Conservation (phyloP, 257 asterid genomes). For the Solanum boliviense region DNA sequence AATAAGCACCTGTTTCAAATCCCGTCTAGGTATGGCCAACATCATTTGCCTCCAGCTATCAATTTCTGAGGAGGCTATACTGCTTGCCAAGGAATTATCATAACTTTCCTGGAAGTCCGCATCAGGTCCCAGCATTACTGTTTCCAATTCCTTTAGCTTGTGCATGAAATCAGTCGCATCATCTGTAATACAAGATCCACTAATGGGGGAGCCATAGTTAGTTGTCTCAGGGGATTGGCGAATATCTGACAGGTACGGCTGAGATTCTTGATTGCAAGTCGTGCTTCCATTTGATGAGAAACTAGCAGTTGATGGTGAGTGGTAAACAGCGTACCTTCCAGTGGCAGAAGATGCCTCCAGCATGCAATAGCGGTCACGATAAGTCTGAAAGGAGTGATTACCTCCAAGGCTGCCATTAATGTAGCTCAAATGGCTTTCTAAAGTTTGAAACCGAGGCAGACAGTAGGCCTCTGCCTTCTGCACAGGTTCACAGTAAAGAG, state of each 20-base stretch:
- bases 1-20: conserved; percentile 57
- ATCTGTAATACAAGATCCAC: conserved; percentile 39
- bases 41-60: conserved; percentile 62
- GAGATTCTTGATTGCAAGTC: conserved; percentile 38
- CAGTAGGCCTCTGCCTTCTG: conserved; percentile 35
- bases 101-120: conserved; percentile 28
- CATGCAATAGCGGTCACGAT: not conserved
- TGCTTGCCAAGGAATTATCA: conserved; percentile 3
- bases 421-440: conserved; percentile 25
- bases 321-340: conserved; percentile 43
- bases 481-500: conserved; percentile 32
- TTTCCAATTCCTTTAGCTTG: conserved; percentile 66
- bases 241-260: conserved; percentile 8
- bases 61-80: conserved; percentile 30
- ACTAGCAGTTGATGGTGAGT: conserved; percentile 46
- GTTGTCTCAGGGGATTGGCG: conserved; percentile 22
- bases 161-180: conserved; percentile 36
- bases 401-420: conserved; percentile 10
- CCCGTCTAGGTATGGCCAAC: conserved; percentile 53
- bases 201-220: conserved; percentile 33
- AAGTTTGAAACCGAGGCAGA: conserved; percentile 29
- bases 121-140: conserved; percentile 74
- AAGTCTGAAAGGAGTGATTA: conserved; percentile 18
- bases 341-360: conserved; percentile 9
- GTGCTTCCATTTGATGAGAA: conserved; percentile 50